Evolutionary conservation across 345 rosid species (phyloP).

Genomic region (Rhodamnia argentea): DNA sequence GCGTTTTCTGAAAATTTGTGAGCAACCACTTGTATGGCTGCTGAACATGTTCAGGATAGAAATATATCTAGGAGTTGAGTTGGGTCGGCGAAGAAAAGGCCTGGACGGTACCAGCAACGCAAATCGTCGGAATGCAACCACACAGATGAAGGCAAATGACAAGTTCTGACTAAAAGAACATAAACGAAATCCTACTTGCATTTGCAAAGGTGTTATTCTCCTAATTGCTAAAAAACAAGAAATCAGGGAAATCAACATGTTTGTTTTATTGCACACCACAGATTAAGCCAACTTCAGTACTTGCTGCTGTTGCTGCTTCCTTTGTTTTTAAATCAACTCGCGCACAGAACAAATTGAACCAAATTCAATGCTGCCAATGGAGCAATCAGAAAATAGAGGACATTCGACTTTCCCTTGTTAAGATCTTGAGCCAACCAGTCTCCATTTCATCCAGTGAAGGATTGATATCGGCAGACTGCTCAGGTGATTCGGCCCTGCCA

Average conservation of each 20-base stretch:
- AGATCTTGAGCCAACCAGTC: conserved; percentile 35
- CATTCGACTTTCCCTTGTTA: conserved; percentile 29
- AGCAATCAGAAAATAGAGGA: conserved; percentile 23
- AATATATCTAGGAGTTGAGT: background rate
- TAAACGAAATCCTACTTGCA: background rate
- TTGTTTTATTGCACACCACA: background rate
- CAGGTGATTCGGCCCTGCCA: conserved; percentile 17
- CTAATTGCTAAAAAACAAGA: background rate
- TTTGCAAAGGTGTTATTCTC: background rate
- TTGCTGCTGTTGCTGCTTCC: background rate
- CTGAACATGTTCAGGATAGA: background rate
- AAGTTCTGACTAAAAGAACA: background rate
- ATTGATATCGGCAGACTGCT: conserved; percentile 16
- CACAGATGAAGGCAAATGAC: background rate
- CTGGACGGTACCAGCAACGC: background rate
- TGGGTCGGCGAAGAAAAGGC: background rate
- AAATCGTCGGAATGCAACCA: background rate
- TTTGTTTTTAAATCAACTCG: conserved; percentile 23
- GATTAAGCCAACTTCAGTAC: background rate
- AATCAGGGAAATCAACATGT: background rate
- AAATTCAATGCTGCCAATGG: conserved; percentile 16
- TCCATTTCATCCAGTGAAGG: conserved; percentile 13
- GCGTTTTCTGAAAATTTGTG: background rate
- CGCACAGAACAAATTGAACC: conserved; percentile 17
- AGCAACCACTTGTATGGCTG: background rate